A percentile compares a stretch with the other conserved stretches of the same genome.
phyloP scores from a whole-genome alignment of 73 alveolate genomes.

The Paramecium pentaurelia region DNA sequence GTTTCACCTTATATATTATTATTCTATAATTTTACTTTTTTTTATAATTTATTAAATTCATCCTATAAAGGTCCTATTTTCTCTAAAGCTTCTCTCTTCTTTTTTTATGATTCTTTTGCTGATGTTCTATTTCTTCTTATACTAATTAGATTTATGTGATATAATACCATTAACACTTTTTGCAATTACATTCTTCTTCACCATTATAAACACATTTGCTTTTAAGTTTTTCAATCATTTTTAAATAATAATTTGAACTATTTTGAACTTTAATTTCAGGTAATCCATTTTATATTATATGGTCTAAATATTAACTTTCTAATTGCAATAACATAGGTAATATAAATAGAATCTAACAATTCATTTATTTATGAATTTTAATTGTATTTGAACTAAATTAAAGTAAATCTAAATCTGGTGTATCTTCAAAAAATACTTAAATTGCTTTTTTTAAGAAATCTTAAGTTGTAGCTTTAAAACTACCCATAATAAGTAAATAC shows the following conservation, averaged over 20 bases:
- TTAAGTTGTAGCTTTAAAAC: constrained; percentile 34
- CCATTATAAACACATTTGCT: constrained; percentile 62
- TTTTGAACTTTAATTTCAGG: background rate
- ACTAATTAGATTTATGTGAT: background rate
- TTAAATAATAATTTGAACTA: constrained; percentile 52
- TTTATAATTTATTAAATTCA: constrained; percentile 11
- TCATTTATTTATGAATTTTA: constrained; percentile 7
- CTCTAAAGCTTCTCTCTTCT: constrained; percentile 58
- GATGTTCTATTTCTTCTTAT: constrained; percentile 63
- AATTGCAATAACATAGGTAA: background rate
- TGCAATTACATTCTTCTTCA: constrained; percentile 58
- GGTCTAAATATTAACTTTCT: background rate
- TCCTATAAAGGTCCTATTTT: constrained; percentile 59
- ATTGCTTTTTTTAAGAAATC: constrained; percentile 34
- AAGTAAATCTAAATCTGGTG: background rate
- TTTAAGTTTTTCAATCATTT: constrained; percentile 52
- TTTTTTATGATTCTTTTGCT: constrained; percentile 60
- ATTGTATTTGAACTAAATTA: background rate
- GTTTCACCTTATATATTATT: background rate
- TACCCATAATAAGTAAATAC: constrained; percentile 39
- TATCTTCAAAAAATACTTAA: background rate
- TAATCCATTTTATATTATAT: background rate
- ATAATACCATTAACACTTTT: constrained; percentile 52
- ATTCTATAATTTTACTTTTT: background rate
- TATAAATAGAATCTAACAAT: background rate